Evolutionary conservation across 768 basidiomycete species (phyloP).

Genomic region (Mycena leptocephala): DNA sequence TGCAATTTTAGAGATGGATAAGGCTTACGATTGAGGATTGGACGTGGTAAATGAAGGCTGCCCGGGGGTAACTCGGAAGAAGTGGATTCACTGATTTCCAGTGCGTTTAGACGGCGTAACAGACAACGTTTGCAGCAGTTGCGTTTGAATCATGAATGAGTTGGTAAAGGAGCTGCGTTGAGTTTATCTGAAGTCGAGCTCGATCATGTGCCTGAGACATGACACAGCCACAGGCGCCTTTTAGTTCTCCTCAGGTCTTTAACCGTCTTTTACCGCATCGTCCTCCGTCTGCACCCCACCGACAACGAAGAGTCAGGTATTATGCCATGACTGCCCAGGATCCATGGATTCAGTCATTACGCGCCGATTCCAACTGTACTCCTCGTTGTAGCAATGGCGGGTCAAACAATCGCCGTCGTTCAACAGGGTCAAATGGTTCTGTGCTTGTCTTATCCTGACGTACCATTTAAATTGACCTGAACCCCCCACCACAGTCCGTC

Average conservation of each 20-base stretch:
- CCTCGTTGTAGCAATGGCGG: neutral
- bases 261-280: neutral
- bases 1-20: neutral
- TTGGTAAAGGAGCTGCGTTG: no score
- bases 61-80: neutral
- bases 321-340: neutral
- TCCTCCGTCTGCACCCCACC: neutral
- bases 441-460: no score
- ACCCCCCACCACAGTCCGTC: neutral
- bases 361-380: neutral
- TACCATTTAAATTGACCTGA: no score
- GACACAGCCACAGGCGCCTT: no score
- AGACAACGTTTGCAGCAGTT: no score
- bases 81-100: neutral
- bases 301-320: neutral
- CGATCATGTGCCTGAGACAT: no score
- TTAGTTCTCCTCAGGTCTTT: neutral
- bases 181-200: no score
- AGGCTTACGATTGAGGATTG: neutral
- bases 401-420: neutral
- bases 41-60: neutral
- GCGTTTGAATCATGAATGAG: no score
- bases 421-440: neutral
- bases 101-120: neutral
- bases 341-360: constrained; percentile 24